phyloP scores from a whole-genome alignment of 805 yeast genomes.

The Ogataea trehalophila region DNA sequence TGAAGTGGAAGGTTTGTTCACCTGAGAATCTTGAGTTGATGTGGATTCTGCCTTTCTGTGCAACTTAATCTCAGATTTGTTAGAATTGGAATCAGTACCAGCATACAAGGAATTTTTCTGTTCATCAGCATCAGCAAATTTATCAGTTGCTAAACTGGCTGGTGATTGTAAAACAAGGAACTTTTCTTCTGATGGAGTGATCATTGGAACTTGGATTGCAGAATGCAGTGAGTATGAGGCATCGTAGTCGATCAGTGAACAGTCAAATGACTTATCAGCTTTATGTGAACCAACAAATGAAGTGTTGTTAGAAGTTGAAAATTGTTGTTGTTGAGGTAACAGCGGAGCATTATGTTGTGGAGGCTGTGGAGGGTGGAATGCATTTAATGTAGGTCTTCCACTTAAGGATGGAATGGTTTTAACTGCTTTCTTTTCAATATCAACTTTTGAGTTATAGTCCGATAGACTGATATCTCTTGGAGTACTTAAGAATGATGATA shows the following conservation, averaged over 20 bases:
- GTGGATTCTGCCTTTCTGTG: constrained; percentile 27
- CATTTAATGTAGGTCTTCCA: neutral
- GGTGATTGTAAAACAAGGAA: constrained; percentile 4
- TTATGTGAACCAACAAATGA: constrained; percentile 17
- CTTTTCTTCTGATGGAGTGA: constrained; percentile 20
- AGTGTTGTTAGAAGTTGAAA: neutral
- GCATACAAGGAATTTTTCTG: neutral
- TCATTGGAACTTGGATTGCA: constrained; percentile 27
- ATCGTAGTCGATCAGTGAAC: constrained; percentile 23
- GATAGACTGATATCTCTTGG: constrained; percentile 11
- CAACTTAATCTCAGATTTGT: constrained; percentile 16
- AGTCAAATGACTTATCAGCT: constrained; percentile 22
- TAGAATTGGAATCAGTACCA: constrained; percentile 3
- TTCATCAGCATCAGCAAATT: constrained; percentile 29
- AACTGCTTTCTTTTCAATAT: neutral
- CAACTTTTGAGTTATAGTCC: constrained; percentile 14
- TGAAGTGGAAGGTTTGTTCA: constrained; percentile 14
- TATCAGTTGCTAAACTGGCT: constrained; percentile 9
- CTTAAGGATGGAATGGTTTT: neutral
- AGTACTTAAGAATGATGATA: constrained; percentile 19
- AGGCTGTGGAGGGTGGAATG: neutral
- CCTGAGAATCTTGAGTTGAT: constrained; percentile 21
- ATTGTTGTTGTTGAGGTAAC: constrained; percentile 1
- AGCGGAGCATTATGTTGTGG: constrained; percentile 1
- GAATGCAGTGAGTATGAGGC: constrained; percentile 28